Evolutionary conservation across 768 basidiomycete genomes (phyloP), one percentile per base, ranked within the genome.

Genomic region (Gelatoporia subvermispora): DNA sequence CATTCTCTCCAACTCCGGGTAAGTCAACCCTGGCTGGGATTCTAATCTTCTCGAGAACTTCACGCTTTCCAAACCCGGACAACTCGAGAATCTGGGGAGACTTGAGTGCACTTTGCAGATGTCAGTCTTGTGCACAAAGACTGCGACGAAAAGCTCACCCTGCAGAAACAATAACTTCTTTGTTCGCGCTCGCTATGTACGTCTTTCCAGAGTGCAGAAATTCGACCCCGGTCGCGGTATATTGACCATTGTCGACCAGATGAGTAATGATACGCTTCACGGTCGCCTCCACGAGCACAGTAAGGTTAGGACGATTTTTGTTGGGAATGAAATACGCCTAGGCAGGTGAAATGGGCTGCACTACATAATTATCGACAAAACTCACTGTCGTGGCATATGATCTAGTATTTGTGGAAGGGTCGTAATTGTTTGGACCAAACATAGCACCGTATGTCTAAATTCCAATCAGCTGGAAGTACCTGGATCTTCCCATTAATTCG

Each of bases 1-100:
- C 62, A 53, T 79, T 79, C 57, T 70, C 68, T 0, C 79, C 79
- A 8, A 81, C 78, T 11, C 69, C 71, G 3, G 64, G 62, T 2
- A 79, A 62, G 42, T 76, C 71, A 21, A 76, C 45, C 46, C 64
- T 59, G 21, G 64, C 49, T 0, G 60, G 49, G 37, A 83, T 67
- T 3, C 69, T 71, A 16, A 74, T 54, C 3, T 51, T 62, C 22
- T 65, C 53, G 25, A 82, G 63, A 20, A 76, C 50, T 2, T 62
- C 64, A 9, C 57, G 56, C 24, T 72, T 65, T 16, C 81, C 81
- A 46, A 82, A 74, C 23, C 81, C 82, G 3, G 78, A 79, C 3
- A 82, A 63, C 55, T 82, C 76, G 3, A 82, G 72, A 11, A 84
- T 64, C 57, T 79, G 74, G 4, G 75, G 57, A 3, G 40, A 43